Conservation (phyloP, 441 rosid genomes). For the Arabidopsis hybrid region DNA sequence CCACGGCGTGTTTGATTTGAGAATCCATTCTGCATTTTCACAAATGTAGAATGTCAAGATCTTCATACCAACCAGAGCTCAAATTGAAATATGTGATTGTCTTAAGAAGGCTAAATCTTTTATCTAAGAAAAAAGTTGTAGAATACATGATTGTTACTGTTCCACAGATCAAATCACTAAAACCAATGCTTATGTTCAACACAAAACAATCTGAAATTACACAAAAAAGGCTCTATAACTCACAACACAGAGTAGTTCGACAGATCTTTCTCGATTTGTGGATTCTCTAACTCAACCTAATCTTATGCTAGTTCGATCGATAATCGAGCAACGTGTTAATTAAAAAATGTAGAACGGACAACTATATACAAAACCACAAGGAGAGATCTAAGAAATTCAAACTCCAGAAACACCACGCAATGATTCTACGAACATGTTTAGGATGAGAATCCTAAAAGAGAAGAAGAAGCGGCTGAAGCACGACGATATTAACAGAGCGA, state of each 20-base stretch:
- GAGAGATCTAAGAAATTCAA: slow-evolving; percentile 2
- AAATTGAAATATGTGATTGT: neutral
- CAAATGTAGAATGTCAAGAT: neutral
- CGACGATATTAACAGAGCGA: neutral
- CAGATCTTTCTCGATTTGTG: neutral
- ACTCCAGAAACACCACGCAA: neutral
- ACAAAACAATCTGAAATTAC: neutral
- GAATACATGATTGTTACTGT: neutral
- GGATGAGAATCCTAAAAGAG: neutral
- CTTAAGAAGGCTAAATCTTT: neutral
- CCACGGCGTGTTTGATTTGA: slow-evolving; percentile 74
- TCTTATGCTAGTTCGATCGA: neutral
- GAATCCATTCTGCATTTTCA: slow-evolving; percentile 68
- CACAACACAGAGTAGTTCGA: neutral
- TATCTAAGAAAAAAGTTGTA: neutral
- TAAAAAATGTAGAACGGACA: neutral
- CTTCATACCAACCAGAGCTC: neutral
- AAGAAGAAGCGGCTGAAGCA: neutral
- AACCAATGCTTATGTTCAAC: neutral
- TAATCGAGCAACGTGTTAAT: neutral
- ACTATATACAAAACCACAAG: neutral
- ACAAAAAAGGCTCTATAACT: neutral
- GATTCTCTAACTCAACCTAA: neutral
- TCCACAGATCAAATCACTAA: slow-evolving; percentile 1
- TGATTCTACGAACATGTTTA: neutral